Base-by-base conservation (phyloP, 2,329 filamentous ascomycete genomes). In the Scleromitrula shiraiana region DNA sequence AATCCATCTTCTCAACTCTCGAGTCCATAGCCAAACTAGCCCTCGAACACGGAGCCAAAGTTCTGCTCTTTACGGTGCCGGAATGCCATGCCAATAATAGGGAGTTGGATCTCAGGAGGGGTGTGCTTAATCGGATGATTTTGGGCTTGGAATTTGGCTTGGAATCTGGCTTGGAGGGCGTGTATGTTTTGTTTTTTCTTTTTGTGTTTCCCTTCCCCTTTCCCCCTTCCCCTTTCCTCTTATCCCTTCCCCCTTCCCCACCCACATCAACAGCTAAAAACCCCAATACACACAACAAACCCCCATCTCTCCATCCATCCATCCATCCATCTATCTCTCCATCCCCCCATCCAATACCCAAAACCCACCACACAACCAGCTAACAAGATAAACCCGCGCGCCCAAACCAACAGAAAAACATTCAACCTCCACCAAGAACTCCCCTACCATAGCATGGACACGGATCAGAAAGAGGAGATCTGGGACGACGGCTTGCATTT, bases 401-500 rank as follows among this genome's bases (percentile, higher is more conserved):
- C 7, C 5, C 15, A 9, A 9, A 22, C 19, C 0, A 4, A 37
- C 49, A 80, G 78, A 60, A 67, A 75, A 60, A 60, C 70, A 15
- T 76, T 78, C 52, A 79, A 85, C 58, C 69, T 84, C 17, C 60
- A 72, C 53, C 60, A 65, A 10, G 70, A 69, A 8, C 66, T 84
- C 5, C 77, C 78, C 0, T 83, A 74, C 54, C 69, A 73, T 53
- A 57, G 61, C n/a, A 70, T 83, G 57, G 59, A 67, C 1, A 60
- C 68, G 8, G 59, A 65, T 1, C 71, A 77, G 45, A 68, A 70
- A 19, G 50, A 67, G 2, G 65, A 64, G 50, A 75, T 78, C 57
- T 84, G 79, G 77, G 72, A 80, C 53, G 81, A 85, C 61, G 73
- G 72, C 10, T 54, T 84, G 22, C 80, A 85, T 64, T 68, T 84